These are phyloP conservation scores for Moesziomyces parantarcticus DNA, from an alignment of 1,284 basidiomycete species.

Conservation along the genomic window DNA sequence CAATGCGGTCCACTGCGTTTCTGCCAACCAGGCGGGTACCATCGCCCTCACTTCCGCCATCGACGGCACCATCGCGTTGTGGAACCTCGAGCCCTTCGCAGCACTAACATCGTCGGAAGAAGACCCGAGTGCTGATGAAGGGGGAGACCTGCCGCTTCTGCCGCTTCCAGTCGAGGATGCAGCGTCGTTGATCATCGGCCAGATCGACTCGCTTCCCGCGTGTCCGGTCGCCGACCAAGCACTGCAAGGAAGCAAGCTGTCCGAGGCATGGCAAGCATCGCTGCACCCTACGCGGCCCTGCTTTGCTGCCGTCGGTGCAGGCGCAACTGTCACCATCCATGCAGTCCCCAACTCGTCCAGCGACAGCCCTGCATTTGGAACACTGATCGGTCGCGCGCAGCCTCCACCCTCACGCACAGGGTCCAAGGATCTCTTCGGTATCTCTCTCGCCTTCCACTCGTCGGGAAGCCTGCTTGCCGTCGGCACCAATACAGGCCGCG, in stretches of 20 bases:
- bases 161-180: slow-evolving; percentile 20
- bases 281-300: slow-evolving; percentile 19
- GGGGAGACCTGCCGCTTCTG: neutral
- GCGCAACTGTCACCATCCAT: slow-evolving; percentile 25
- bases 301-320: slow-evolving; percentile 34
- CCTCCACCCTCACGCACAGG: slow-evolving; percentile 2
- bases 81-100: slow-evolving; percentile 21
- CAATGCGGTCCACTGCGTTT: slow-evolving; percentile 36
- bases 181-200: neutral
- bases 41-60: slow-evolving; percentile 25
- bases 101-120: neutral
- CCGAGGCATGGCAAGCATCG: slow-evolving; percentile 39
- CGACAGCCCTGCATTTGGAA: slow-evolving; percentile 5
- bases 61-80: slow-evolving; percentile 37
- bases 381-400: slow-evolving; percentile 1
- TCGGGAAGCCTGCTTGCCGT: slow-evolving; percentile 13
- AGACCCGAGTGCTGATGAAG: neutral
- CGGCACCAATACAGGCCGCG: slow-evolving; percentile 24
- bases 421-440: slow-evolving; percentile 31
- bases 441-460: slow-evolving; percentile 28
- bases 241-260: slow-evolving; percentile 10
- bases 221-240: too few species aligned
- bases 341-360: neutral
- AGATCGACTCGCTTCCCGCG: slow-evolving; percentile 17
- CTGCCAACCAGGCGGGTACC: slow-evolving; percentile 5